A percentile compares a stretch with the other conserved stretches of the same genome.
These are phyloP conservation scores for Coemansia sp. DNA, from an alignment of 192 early-diverging fungal genomes.

Conservation along the genomic window DNA sequence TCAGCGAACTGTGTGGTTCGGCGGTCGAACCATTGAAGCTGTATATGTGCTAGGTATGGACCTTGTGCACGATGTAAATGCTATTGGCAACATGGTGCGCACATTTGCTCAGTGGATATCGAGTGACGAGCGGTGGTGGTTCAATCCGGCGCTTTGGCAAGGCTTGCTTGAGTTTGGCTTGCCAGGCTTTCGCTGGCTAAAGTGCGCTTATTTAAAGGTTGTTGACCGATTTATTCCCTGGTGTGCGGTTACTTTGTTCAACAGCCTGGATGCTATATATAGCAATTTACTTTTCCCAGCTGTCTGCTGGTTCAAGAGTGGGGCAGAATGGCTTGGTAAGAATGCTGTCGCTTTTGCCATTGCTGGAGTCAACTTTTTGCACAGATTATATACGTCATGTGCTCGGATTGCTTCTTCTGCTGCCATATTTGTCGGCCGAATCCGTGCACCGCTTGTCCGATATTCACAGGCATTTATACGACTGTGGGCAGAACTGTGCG, in stretches of 20 bases:
- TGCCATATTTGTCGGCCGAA: background rate
- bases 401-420: no score
- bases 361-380: background rate
- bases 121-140: conserved; percentile 28
- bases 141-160: conserved; percentile 1
- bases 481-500: background rate
- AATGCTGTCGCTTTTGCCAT: background rate
- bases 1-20: conserved; percentile 20
- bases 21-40: conserved; percentile 11
- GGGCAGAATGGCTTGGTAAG: conserved; percentile 10
- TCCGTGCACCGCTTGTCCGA: background rate
- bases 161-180: background rate
- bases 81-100: conserved; percentile 5
- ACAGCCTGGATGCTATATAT: background rate
- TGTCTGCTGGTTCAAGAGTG: background rate
- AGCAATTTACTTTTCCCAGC: background rate
- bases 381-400: background rate
- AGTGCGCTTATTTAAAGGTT: background rate
- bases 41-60: conserved; percentile 16
- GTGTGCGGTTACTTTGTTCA: background rate
- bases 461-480: background rate
- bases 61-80: conserved; percentile 13
- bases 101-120: conserved; percentile 7
- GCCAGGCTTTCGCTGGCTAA: background rate
- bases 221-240: background rate